Conservation (phyloP, 2,329 filamentous ascomycete species). For the Mollisia scopiformis region DNA sequence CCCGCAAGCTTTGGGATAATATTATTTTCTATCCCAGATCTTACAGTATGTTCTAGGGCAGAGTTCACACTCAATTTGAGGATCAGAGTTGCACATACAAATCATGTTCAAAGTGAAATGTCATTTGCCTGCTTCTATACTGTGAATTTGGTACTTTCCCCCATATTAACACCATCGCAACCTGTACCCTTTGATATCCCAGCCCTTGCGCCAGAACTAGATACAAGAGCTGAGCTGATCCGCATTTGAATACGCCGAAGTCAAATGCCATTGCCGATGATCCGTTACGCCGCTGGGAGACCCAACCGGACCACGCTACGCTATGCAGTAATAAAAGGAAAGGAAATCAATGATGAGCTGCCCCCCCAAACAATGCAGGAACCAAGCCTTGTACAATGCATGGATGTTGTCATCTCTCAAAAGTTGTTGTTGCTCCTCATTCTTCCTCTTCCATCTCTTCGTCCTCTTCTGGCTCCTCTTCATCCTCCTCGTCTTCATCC, state of each 20-base stretch:
- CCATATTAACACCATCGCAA: background rate
- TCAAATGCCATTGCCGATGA: conserved; percentile 12
- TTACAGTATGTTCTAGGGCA: too few relatives aligned
- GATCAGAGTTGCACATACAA: background rate
- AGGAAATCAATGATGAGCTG: conserved; percentile 7
- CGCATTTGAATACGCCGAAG: conserved; percentile 12
- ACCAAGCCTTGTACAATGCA: background rate
- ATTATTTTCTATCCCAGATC: too few relatives aligned
- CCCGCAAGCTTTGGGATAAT: too few relatives aligned
- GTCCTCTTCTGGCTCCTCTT: conserved; percentile 52
- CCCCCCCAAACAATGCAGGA: background rate
- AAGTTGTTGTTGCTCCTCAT: conserved; percentile 7
- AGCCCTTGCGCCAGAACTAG: background rate
- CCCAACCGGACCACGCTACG: conserved; percentile 25
- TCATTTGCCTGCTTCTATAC: background rate
- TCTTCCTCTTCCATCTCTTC: conserved; percentile 27
- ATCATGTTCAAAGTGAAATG: background rate
- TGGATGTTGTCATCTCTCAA: background rate
- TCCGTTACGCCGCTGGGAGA: conserved; percentile 26
- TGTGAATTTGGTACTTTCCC: background rate
- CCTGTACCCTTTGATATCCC: background rate
- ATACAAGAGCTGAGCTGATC: background rate
- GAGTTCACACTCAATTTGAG: too few relatives aligned
- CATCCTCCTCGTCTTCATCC: conserved; percentile 51
- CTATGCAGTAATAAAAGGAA: conserved; percentile 28